Evolutionary conservation across 495 filamentous ascomycete genomes (phyloP), one percentile per base, ranked within the genome.

Genomic region (Penicillium salamii): DNA sequence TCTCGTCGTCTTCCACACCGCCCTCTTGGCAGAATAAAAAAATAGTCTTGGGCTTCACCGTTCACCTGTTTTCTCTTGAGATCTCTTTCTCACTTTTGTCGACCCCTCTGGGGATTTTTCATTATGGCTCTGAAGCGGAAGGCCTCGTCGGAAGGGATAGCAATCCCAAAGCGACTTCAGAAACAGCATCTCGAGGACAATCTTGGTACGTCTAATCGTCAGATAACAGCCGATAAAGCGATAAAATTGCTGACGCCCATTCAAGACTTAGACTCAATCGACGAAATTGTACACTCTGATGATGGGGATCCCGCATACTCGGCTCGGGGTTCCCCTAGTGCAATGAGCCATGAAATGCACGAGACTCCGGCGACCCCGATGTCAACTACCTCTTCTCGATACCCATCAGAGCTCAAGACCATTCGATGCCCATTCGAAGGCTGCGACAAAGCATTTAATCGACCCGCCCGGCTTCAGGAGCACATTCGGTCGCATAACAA

Each of bases 391-490:
- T 80, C 75, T n/a, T 64, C 69, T 47, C 80, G 73, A 53, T 75
- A 74, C 57, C 86, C 86, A 26, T 88, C 84, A 3, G 81, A 89
- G 48, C 72, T 81, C 41, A 93, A 92, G 69, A 89, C 79, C 17
- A 82, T 86, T 56, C 67, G 63, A 33, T 96, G 91, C 67, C 77
- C 81, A 3, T 80, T 79, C 54, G 76, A 82, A 14, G 81, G 77
- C 31, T 96, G 91, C 61, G 62, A 67, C 19, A 91, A 90, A 67
- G 80, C 84, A n/a, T 96, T 91, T 79, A 92, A 93, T 65, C 83
- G 91, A 1, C 90, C 88, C 2, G 83, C 80, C n/a, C 80, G 87
- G 28, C 78, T 96, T 2, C 74, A 82, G n/a, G 79, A 87, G 36
- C 91, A 96, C 59, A 58, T 90, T 3, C 75, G 87, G 35, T 87